These are phyloP conservation scores for Metahyphopichia silvanorum DNA, from an alignment of 805 yeast species.

Conservation along the genomic window DNA sequence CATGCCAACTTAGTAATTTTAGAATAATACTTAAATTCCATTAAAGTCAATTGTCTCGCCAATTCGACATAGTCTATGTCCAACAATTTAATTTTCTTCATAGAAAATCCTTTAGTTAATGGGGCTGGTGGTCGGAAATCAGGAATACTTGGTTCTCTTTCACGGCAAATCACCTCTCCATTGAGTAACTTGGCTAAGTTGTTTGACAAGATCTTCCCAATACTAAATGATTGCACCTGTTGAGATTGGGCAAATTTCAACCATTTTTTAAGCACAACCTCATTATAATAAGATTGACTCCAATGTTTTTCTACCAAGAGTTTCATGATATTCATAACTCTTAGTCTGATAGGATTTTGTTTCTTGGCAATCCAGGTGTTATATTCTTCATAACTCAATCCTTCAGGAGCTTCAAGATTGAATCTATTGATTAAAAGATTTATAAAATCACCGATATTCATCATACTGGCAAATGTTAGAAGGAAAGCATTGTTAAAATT, in stretches of 20 bases:
- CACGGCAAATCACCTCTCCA: constrained; percentile 28
- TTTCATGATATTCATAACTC: constrained; percentile 66
- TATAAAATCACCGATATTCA: constrained; percentile 62
- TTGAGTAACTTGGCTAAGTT: constrained; percentile 21
- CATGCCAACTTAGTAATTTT: constrained; percentile 71
- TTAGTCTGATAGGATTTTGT: constrained; percentile 59
- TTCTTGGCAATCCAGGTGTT: constrained; percentile 72
- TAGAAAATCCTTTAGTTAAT: constrained; percentile 28
- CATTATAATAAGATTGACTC: constrained; percentile 57
- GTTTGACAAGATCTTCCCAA: constrained; percentile 24
- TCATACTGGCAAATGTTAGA: constrained; percentile 72
- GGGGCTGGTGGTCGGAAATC: constrained; percentile 39
- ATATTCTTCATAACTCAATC: constrained; percentile 78
- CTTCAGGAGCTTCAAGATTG: constrained; percentile 79
- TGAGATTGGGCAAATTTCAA: constrained; percentile 21
- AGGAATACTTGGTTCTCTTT: constrained; percentile 24
- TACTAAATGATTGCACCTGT: constrained; percentile 19
- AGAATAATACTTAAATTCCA: constrained; percentile 68
- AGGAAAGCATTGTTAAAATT: constrained; percentile 67
- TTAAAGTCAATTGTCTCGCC: constrained; percentile 81
- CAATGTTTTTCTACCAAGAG: constrained; percentile 67
- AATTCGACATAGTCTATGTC: constrained; percentile 73
- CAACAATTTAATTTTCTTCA: constrained; percentile 45
- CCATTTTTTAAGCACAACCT: constrained; percentile 37
- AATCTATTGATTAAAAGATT: constrained; percentile 61